phyloP scores from a whole-genome alignment of 2,329 filamentous ascomycete species.

The Emergomyces africanus region DNA sequence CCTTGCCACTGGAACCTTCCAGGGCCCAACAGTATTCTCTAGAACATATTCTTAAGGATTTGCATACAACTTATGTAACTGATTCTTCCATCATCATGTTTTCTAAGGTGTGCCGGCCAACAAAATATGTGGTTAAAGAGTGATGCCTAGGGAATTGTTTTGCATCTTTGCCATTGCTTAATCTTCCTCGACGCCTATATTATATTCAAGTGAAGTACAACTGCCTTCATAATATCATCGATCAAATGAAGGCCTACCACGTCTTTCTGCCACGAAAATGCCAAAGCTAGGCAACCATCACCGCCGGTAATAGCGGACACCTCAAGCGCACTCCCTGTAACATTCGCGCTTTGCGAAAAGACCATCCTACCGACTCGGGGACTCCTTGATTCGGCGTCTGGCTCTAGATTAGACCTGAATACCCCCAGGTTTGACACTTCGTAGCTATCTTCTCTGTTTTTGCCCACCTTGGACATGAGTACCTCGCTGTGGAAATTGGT shows the following conservation, averaged over 20 bases:
- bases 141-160: background rate
- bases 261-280: constrained; percentile 30
- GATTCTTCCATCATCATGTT: too few relatives aligned
- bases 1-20: too few relatives aligned
- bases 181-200: background rate
- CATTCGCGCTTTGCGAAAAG: constrained; percentile 34
- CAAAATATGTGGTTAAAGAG: background rate
- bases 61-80: too few relatives aligned
- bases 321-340: constrained; percentile 25
- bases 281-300: constrained; percentile 31
- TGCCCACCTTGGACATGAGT: constrained; percentile 27
- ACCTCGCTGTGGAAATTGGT: constrained; percentile 25
- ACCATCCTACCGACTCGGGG: constrained; percentile 28
- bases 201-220: background rate
- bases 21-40: too few relatives aligned
- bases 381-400: background rate
- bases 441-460: constrained; percentile 24
- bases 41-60: too few relatives aligned
- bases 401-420: background rate
- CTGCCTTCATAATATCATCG: constrained; percentile 13
- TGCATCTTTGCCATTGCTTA: background rate
- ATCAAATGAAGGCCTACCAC: constrained; percentile 19
- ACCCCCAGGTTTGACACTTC: constrained; percentile 38
- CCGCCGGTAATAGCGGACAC: constrained; percentile 32
- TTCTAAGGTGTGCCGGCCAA: too few relatives aligned